These are phyloP conservation scores for Alternaria novae-zelandiae DNA, from an alignment of 2,329 filamentous ascomycete species.

Conservation along the genomic window DNA sequence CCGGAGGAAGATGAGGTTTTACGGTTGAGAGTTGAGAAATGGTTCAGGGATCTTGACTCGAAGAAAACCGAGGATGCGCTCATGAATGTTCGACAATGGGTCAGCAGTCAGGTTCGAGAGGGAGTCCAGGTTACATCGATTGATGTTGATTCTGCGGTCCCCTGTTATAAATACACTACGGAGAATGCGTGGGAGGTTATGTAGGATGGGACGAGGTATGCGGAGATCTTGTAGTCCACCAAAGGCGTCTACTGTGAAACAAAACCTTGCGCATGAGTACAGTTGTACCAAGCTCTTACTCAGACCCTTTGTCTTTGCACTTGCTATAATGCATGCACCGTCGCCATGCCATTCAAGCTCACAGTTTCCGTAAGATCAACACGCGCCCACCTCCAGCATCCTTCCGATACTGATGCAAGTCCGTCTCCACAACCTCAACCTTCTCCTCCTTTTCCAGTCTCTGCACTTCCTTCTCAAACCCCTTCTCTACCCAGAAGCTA, in stretches of 20 bases:
- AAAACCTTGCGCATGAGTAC: neutral
- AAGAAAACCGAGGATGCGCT: neutral
- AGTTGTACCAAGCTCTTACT: too few relatives aligned
- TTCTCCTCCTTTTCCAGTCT: constrained; percentile 42
- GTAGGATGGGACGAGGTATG: neutral
- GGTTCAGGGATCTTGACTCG: accelerated
- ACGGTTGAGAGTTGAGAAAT: neutral
- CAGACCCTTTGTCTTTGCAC: too few relatives aligned
- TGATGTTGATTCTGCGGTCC: neutral
- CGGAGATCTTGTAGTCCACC: too few relatives aligned
- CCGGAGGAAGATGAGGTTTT: neutral
- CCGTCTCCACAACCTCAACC: constrained; percentile 47
- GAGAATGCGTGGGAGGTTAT: accelerated
- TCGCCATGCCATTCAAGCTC: neutral
- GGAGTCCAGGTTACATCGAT: neutral
- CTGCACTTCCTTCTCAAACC: constrained; percentile 57
- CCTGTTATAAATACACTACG: neutral
- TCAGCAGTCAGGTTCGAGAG: accelerated
- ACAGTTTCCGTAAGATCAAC: constrained; percentile 8
- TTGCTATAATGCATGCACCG: neutral
- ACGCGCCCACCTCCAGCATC: constrained; percentile 25
- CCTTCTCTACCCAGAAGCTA: constrained; percentile 57
- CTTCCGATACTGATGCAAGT: constrained; percentile 42
- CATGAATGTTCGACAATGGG: accelerated
- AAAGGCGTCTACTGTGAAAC: neutral